These are phyloP conservation scores for Pseudogymnoascus sp. DNA, from an alignment of 2,329 filamentous ascomycete genomes.

Conservation along the genomic window DNA sequence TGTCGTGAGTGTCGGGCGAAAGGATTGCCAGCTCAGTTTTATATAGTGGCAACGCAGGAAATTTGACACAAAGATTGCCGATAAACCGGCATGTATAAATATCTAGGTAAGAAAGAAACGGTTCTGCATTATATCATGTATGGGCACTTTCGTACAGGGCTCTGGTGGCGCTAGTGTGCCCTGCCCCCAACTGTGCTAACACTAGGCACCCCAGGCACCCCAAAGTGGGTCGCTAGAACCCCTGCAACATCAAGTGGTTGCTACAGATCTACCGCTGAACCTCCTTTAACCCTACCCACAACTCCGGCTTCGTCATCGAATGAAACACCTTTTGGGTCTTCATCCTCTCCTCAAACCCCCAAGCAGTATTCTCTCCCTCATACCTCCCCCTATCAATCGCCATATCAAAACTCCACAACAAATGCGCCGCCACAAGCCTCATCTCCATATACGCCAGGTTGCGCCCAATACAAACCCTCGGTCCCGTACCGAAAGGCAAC, in stretches of 20 bases:
- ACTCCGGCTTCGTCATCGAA: not conserved
- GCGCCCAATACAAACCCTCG: slow-evolving; percentile 13
- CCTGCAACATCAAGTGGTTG: too few relatives aligned
- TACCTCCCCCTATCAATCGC: slow-evolving; percentile 2
- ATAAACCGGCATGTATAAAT: not conserved
- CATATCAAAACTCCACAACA: slow-evolving; percentile 14
- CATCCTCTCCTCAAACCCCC: not conserved
- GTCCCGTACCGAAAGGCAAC: slow-evolving; percentile 12
- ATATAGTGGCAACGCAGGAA: not conserved
- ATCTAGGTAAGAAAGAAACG: too few relatives aligned
- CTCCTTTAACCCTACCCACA: not conserved
- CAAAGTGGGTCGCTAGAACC: too few relatives aligned
- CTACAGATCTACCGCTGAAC: not conserved
- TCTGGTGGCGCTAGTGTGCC: too few relatives aligned
- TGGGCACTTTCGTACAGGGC: too few relatives aligned
- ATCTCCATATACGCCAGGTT: slow-evolving; percentile 15
- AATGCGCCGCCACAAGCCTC: slow-evolving; percentile 9
- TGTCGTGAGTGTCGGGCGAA: not conserved
- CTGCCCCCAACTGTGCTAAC: too few relatives aligned
- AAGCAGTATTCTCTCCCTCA: not conserved
- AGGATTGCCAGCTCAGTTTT: not conserved
- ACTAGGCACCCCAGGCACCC: too few relatives aligned
- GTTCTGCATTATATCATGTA: too few relatives aligned
- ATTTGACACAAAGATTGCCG: not conserved
- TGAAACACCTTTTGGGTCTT: not conserved